These are phyloP conservation scores for Hansfordia pulvinata DNA, from an alignment of 2,329 filamentous ascomycete genomes.

Conservation along the genomic window DNA sequence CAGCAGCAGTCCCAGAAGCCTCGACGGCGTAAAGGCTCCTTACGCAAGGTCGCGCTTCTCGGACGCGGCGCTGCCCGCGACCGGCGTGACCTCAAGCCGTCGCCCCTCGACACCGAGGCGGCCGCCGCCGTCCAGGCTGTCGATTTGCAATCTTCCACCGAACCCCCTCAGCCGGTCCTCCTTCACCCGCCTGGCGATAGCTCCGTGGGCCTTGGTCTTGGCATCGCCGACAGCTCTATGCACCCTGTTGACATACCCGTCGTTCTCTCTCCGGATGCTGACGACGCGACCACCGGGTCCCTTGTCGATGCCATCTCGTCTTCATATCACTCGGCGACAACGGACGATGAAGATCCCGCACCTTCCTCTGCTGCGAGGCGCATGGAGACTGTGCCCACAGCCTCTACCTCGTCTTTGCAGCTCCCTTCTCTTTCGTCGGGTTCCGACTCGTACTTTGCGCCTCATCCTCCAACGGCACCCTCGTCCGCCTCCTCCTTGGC, in stretches of 20 bases:
- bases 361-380: too few relatives aligned
- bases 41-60: constrained; percentile 76
- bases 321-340: constrained; percentile 57
- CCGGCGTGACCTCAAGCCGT: constrained; percentile 34
- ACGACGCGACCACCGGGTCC: constrained; percentile 10
- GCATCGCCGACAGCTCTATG: too few relatives aligned
- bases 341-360: constrained; percentile 86
- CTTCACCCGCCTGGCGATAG: too few relatives aligned
- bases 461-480: constrained; percentile 4
- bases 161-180: too few relatives aligned
- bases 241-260: too few relatives aligned
- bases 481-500: constrained; percentile 9
- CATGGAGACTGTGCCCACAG: constrained; percentile 27
- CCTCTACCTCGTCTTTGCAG: constrained; percentile 26
- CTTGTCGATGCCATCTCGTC: constrained; percentile 35
- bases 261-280: too few relatives aligned
- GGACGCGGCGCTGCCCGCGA: constrained; percentile 57
- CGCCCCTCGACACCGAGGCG: constrained; percentile 26
- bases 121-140: constrained; percentile 9
- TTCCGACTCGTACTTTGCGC: constrained; percentile 51
- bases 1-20: constrained; percentile 35
- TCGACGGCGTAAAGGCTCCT: constrained; percentile 65
- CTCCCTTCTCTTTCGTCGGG: constrained; percentile 35
- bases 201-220: constrained; percentile 30
- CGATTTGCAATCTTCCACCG: too few relatives aligned